Percentiles rank a stretch among this genome's conserved stretches.
These are phyloP conservation scores for Coemansia reversa DNA, from an alignment of 192 early-diverging fungal genomes.

Conservation along the genomic window DNA sequence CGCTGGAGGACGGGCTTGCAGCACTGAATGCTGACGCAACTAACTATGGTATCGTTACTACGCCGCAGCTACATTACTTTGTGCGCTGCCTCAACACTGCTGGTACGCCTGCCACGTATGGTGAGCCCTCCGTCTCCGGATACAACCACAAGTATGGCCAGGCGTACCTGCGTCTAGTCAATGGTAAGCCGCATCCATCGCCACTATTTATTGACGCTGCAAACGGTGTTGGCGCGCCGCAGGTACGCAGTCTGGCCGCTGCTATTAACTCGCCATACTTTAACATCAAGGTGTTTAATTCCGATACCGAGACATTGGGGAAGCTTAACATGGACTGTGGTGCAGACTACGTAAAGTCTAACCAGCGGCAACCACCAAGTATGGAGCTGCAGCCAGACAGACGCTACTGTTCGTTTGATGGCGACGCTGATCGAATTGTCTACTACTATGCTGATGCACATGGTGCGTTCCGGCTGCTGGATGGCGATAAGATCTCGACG, in stretches of 20 bases:
- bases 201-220: constrained; percentile 85
- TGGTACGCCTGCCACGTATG: constrained; percentile 73
- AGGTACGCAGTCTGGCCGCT: constrained; percentile 73
- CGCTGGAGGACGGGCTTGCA: constrained; percentile 79
- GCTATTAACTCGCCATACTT: constrained; percentile 66
- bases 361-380: constrained; percentile 76
- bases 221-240: constrained; percentile 95
- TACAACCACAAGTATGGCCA: constrained; percentile 88
- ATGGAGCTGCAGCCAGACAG: constrained; percentile 62
- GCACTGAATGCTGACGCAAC: constrained; percentile 66
- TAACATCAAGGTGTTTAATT: constrained; percentile 70
- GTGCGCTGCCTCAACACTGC: constrained; percentile 84
- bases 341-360: constrained; percentile 97
- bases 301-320: constrained; percentile 64
- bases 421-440: constrained; percentile 98
- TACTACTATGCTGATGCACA: constrained; percentile 85
- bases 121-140: constrained; percentile 85
- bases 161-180: constrained; percentile 81
- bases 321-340: constrained; percentile 92
- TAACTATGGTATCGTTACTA: constrained; percentile 89
- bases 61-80: constrained; percentile 96
- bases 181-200: constrained; percentile 68
- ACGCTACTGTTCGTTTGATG: constrained; percentile 90
- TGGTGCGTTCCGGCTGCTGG: constrained; percentile 84
- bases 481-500: constrained; percentile 99